A percentile compares a stretch with the other conserved stretches of the same genome.
Evolutionary conservation across 208 protist genomes (phyloP).

Genomic region (Leishmania arabica): DNA sequence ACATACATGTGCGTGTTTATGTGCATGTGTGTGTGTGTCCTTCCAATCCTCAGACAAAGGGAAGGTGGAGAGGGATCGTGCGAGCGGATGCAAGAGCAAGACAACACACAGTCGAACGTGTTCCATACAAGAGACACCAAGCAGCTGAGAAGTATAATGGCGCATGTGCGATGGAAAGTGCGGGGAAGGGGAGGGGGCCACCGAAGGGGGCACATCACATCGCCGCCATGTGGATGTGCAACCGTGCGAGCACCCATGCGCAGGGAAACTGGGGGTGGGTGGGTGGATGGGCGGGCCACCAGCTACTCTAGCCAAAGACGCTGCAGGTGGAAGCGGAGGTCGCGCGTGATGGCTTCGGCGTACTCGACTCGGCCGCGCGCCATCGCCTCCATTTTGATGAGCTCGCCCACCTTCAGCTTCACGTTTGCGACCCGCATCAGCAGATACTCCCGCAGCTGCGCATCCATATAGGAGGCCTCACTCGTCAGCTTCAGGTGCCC

Average conservation of each 20-base stretch:
- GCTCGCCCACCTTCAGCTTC: slow-evolving; percentile 35
- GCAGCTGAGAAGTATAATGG: neutral
- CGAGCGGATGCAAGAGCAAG: neutral
- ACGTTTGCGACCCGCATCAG: slow-evolving; percentile 31
- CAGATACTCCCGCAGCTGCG: slow-evolving; percentile 31
- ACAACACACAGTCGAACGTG: neutral
- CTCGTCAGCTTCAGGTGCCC: slow-evolving; percentile 39
- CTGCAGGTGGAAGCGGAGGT: slow-evolving; percentile 22
- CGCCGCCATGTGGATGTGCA: neutral
- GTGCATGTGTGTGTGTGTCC: neutral
- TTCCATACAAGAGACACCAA: neutral
- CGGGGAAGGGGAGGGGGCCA: neutral
- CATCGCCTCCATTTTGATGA: slow-evolving; percentile 34
- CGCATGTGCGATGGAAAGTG: neutral
- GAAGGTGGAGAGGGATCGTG: neutral
- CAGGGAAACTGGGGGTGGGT: neutral
- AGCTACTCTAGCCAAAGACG: slow-evolving; percentile 5
- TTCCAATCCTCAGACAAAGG: neutral
- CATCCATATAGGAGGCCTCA: slow-evolving; percentile 45
- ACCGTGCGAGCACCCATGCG: neutral
- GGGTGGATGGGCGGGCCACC: too few relatives aligned
- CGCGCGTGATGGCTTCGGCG: slow-evolving; percentile 34
- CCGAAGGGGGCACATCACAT: neutral
- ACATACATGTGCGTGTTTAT: neutral
- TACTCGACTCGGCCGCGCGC: slow-evolving; percentile 41